These are phyloP conservation scores for Cardamine chenopodiifolia DNA, from an alignment of 345 rosid species.

Conservation along the genomic window DNA sequence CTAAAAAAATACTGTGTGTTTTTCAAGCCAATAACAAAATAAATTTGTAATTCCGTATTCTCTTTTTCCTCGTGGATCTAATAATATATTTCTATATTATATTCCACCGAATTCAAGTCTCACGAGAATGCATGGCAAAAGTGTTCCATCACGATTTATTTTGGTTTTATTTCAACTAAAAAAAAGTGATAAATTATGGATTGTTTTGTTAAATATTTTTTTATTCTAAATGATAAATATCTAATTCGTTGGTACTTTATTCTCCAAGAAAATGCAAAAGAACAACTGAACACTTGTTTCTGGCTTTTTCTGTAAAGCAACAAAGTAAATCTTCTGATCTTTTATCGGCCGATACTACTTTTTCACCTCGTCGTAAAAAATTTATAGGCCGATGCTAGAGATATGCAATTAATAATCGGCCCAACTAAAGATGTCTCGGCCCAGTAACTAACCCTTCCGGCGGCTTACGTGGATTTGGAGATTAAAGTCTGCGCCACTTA, in stretches of 20 bases:
- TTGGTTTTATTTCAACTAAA: background rate
- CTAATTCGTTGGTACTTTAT: slow-evolving; percentile 17
- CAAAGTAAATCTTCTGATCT: background rate
- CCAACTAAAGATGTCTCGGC: slow-evolving; percentile 10
- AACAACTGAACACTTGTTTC: slow-evolving; percentile 32
- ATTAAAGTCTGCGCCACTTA: background rate
- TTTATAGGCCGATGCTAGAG: background rate
- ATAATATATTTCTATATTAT: slow-evolving; percentile 14
- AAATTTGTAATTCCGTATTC: background rate
- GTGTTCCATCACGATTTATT: background rate
- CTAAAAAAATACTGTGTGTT: background rate
- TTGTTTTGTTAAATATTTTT: background rate
- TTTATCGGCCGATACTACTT: background rate
- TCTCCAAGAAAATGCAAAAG: slow-evolving; percentile 17
- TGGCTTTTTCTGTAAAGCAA: slow-evolving; percentile 29
- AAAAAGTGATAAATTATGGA: background rate
- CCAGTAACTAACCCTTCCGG: background rate
- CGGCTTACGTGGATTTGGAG: background rate
- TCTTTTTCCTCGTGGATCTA: slow-evolving; percentile 15
- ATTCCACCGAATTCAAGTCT: slow-evolving; percentile 42
- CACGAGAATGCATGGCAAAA: slow-evolving; percentile 7
- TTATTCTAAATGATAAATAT: background rate
- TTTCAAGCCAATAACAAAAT: background rate
- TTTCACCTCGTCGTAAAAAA: background rate
- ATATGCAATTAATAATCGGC: slow-evolving; percentile 21